These are phyloP conservation scores for Phytophthora foliorum DNA, from an alignment of 352 stramenopile species.

Conservation along the genomic window DNA sequence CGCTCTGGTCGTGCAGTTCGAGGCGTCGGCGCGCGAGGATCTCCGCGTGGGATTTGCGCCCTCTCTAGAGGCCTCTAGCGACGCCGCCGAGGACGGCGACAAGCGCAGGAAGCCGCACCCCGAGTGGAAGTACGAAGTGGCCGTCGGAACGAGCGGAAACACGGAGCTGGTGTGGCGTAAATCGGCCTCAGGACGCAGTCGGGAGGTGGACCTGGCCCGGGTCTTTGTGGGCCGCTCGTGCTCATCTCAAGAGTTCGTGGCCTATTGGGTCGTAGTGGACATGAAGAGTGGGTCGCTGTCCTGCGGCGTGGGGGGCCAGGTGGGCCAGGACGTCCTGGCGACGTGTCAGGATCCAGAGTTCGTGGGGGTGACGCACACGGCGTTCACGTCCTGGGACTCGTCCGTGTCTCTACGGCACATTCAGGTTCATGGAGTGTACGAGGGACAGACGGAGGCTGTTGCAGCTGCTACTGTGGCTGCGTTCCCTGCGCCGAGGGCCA, in stretches of 20 bases:
- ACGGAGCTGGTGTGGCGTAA: slow-evolving; percentile 81
- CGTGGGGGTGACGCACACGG: slow-evolving; percentile 50
- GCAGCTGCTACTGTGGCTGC: slow-evolving; percentile 44
- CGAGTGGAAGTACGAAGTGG: slow-evolving; percentile 75
- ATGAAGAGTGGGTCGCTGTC: slow-evolving; percentile 41
- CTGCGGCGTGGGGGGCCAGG: slow-evolving; percentile 55
- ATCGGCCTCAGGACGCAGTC: slow-evolving; percentile 37
- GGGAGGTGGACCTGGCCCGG: slow-evolving; percentile 64
- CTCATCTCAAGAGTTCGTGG: slow-evolving; percentile 61
- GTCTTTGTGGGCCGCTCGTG: slow-evolving; percentile 82
- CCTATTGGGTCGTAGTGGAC: slow-evolving; percentile 79
- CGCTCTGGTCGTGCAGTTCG: slow-evolving; percentile 74
- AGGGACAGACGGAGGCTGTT: slow-evolving; percentile 36
- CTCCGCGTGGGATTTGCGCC: slow-evolving; percentile 73
- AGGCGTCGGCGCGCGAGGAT: slow-evolving; percentile 71
- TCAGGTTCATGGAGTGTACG: slow-evolving; percentile 45
- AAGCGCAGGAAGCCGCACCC: slow-evolving; percentile 14
- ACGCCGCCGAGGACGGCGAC: slow-evolving; percentile 19
- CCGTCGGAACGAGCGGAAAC: slow-evolving; percentile 75
- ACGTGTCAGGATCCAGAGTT: slow-evolving; percentile 55
- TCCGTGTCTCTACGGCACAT: slow-evolving; percentile 61
- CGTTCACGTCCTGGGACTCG: slow-evolving; percentile 78
- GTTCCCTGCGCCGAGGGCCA: slow-evolving; percentile 52
- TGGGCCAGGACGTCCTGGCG: slow-evolving; percentile 70
- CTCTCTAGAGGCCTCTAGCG: slow-evolving; percentile 19